phyloP scores from a whole-genome alignment of 192 early-diverging fungal genomes.

The Coemansia sp. region DNA sequence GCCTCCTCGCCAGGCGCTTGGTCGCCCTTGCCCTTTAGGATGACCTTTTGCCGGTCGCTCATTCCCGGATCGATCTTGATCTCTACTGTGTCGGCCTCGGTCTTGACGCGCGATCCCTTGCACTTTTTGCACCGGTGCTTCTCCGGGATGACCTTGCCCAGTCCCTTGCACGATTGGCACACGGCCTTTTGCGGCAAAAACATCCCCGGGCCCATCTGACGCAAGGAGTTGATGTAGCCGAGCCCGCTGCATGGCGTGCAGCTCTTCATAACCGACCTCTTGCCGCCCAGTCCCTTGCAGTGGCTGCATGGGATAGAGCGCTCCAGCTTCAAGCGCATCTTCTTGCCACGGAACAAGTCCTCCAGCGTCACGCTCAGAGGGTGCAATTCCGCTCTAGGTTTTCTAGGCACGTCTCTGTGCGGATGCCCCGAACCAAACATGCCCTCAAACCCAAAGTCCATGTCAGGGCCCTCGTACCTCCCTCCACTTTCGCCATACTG shows the following conservation, averaged over 20 bases:
- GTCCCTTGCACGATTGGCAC: slow-evolving; percentile 64
- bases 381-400: slow-evolving; percentile 19
- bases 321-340: slow-evolving; percentile 59
- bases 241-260: slow-evolving; percentile 38
- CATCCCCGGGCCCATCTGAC: slow-evolving; percentile 36
- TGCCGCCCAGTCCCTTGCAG: slow-evolving; percentile 51
- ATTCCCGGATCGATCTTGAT: slow-evolving; percentile 95
- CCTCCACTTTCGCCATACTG: slow-evolving; percentile 59
- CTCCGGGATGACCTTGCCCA: slow-evolving; percentile 81
- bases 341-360: slow-evolving; percentile 74
- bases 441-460: slow-evolving; percentile 25
- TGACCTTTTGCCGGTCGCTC: slow-evolving; percentile 84
- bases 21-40: slow-evolving; percentile 91
- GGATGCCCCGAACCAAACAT: slow-evolving; percentile 14
- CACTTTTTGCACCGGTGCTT: slow-evolving; percentile 93
- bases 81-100: slow-evolving; percentile 89
- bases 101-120: slow-evolving; percentile 79
- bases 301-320: slow-evolving; percentile 42
- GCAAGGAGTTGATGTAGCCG: slow-evolving; percentile 22
- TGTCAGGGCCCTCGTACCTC: slow-evolving; percentile 14
- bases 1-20: slow-evolving; percentile 88
- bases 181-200: slow-evolving; percentile 73
- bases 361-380: slow-evolving; percentile 65
- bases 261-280: slow-evolving; percentile 38
- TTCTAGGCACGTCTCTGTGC: slow-evolving; percentile 1